Conservation (phyloP, 1,284 basidiomycete genomes). For the Puccinia brachypodii region DNA sequence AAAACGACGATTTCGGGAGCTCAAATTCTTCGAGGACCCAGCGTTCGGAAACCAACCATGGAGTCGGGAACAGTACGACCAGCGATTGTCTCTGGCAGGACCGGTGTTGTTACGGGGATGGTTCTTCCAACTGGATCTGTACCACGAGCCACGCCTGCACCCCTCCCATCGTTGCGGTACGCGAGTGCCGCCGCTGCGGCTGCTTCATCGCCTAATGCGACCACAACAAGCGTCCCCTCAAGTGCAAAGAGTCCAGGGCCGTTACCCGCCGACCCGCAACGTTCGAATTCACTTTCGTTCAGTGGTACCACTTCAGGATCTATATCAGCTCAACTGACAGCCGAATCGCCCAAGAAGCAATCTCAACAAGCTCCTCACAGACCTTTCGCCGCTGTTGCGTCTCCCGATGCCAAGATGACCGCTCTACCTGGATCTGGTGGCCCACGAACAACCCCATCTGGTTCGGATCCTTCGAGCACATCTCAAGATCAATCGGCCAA, state of each 20-base stretch:
- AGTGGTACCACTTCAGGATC: constrained; percentile 42
- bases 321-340: constrained; percentile 52
- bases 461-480: constrained; percentile 13
- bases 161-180: constrained; percentile 77
- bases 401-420: constrained; percentile 59
- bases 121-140: constrained; percentile 60
- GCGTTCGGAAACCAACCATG: constrained; percentile 53
- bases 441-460: constrained; percentile 2
- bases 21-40: constrained; percentile 55
- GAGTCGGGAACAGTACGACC: constrained; percentile 54
- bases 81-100: constrained; percentile 60
- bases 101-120: constrained; percentile 50
- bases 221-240: constrained; percentile 47
- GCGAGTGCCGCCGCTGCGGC: constrained; percentile 87
- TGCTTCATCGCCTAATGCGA: constrained; percentile 64
- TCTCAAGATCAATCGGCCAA: constrained; percentile 30
- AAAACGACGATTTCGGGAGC: constrained; percentile 62
- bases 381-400: constrained; percentile 58
- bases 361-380: constrained; percentile 57
- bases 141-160: constrained; percentile 59
- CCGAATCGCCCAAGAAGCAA: constrained; percentile 45
- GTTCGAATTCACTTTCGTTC: constrained; percentile 39
- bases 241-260: constrained; percentile 42
- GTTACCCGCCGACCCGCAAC: constrained; percentile 22
- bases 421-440: constrained; percentile 53